Conservation (phyloP, 2,329 filamentous ascomycete species). For the Albifimbria verrucaria region DNA sequence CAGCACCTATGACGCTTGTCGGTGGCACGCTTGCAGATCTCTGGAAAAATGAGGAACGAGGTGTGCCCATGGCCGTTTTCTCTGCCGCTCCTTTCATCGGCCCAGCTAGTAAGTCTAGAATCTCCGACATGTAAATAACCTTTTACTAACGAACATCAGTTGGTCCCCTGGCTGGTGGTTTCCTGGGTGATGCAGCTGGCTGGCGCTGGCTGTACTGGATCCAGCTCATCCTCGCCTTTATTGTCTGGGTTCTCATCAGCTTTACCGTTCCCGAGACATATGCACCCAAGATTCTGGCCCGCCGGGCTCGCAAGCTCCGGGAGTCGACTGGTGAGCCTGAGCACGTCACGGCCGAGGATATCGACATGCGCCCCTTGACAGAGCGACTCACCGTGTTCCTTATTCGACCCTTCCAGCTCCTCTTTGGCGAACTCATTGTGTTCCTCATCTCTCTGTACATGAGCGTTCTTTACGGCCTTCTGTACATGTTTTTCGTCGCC, state of each 20-base stretch:
- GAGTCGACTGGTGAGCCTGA: conserved; percentile 62
- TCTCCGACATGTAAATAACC: not conserved
- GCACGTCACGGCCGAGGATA: conserved; percentile 76
- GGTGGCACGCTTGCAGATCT: conserved; percentile 79
- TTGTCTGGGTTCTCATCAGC: conserved; percentile 72
- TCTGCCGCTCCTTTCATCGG: conserved; percentile 80
- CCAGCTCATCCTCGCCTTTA: conserved; percentile 70
- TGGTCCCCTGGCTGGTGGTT: conserved; percentile 74
- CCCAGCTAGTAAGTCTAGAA: conserved; percentile 54
- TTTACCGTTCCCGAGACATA: conserved; percentile 93
- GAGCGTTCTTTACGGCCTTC: conserved; percentile 71
- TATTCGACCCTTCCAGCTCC: conserved; percentile 77
- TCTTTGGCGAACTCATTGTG: conserved; percentile 82
- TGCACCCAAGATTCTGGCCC: conserved; percentile 71
- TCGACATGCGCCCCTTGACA: conserved; percentile 66
- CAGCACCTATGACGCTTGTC: conserved; percentile 81
- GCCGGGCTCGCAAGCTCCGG: conserved; percentile 68
- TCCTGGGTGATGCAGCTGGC: conserved; percentile 63
- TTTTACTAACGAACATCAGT: conserved; percentile 30
- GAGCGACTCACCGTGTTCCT: conserved; percentile 74
- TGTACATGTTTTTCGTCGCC: conserved; percentile 77
- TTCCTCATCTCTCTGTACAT: conserved; percentile 83
- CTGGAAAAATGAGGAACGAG: conserved; percentile 81
- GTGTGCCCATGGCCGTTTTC: conserved; percentile 84
- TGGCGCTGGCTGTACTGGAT: conserved; percentile 91